phyloP scores from a whole-genome alignment of 2,329 filamentous ascomycete genomes.

The Juglanconis sp. region DNA sequence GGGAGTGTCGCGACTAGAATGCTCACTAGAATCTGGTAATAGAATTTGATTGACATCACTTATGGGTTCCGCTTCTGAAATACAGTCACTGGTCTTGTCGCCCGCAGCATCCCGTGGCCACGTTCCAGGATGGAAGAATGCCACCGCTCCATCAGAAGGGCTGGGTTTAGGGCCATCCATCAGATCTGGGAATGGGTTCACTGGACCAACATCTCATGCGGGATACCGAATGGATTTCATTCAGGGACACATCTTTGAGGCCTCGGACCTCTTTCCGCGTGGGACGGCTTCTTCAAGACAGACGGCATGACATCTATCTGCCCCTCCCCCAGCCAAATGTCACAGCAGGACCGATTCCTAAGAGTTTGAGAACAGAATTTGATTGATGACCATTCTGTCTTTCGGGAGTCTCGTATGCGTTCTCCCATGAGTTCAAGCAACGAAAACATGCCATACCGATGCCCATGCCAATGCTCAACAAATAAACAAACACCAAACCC shows the following conservation, averaged over 20 bases:
- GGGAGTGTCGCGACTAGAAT: constrained; percentile 13
- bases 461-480: background rate
- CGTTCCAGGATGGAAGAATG: no score
- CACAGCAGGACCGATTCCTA: background rate
- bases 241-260: no score
- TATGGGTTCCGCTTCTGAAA: background rate
- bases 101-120: background rate
- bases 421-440: background rate
- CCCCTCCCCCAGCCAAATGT: background rate
- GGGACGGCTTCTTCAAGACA: background rate
- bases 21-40: constrained; percentile 15
- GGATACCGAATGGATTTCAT: no score
- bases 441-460: background rate
- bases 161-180: no score
- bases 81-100: background rate
- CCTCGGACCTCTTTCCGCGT: no score
- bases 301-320: background rate
- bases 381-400: background rate
- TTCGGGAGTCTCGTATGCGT: background rate
- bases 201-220: no score
- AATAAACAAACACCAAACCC: constrained; percentile 1
- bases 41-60: constrained; percentile 10
- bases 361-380: background rate
- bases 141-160: no score
- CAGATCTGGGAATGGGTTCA: no score